Conservation (phyloP, 352 stramenopile species). For the Phytopythium aichiense region DNA sequence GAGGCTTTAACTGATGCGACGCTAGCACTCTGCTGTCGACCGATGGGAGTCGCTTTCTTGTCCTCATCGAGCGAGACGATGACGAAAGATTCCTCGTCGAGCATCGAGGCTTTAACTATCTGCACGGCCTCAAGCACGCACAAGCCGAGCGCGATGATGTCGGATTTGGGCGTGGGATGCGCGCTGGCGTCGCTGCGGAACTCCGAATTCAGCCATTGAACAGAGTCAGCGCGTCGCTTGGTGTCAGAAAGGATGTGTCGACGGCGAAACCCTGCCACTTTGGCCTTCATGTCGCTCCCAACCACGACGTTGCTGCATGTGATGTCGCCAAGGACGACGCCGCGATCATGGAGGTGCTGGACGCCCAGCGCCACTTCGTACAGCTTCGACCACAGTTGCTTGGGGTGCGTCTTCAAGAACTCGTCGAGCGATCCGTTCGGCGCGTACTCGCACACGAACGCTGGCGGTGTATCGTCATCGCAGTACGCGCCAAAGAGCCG, state of each 20-base stretch:
- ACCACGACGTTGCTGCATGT: constrained; percentile 1
- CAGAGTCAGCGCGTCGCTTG: not conserved
- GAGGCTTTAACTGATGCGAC: not conserved
- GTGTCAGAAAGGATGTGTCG: not conserved
- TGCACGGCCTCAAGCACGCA: not conserved
- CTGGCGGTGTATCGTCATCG: not conserved
- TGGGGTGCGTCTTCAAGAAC: constrained; percentile 11
- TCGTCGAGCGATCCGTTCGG: constrained; percentile 8
- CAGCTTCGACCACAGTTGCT: constrained; percentile 4
- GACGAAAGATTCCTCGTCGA: not conserved
- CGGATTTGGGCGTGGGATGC: constrained; percentile 11
- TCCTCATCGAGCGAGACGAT: not conserved
- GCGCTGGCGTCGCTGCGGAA: constrained; percentile 7
- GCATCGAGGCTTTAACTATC: not conserved
- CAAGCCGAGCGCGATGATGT: not conserved
- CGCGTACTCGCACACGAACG: not conserved
- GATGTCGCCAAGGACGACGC: not conserved
- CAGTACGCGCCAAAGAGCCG: not conserved
- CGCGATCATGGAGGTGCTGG: constrained; percentile 2
- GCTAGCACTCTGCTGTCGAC: not conserved
- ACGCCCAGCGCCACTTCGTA: constrained; percentile 7
- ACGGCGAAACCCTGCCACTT: not conserved
- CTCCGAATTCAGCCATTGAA: constrained; percentile 21
- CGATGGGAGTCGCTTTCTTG: not conserved
- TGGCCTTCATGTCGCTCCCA: constrained; percentile 1